These are phyloP conservation scores for Geotrichum candidum DNA, from an alignment of 1,139 yeast genomes.

Conservation along the genomic window DNA sequence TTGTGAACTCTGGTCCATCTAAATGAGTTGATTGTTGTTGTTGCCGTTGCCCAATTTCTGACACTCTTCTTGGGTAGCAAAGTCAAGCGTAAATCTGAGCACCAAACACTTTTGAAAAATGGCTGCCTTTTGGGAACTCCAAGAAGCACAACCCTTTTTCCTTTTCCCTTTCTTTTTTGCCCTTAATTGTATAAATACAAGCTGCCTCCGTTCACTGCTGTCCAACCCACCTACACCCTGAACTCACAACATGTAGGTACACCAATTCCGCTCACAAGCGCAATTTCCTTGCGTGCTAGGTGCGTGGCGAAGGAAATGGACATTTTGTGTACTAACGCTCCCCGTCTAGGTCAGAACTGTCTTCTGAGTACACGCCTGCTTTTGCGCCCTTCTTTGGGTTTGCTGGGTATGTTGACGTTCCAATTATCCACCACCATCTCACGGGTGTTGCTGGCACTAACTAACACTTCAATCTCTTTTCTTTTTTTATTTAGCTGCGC, in stretches of 20 bases:
- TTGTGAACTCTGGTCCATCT: not conserved
- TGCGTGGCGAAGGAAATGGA: not conserved
- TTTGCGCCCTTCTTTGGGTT: constrained; percentile 95
- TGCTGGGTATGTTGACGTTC: constrained; percentile 51
- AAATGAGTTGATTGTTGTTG: not conserved
- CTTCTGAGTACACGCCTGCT: constrained; percentile 61
- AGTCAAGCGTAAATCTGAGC: not conserved
- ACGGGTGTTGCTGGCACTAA: not conserved
- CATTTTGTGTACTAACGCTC: not conserved
- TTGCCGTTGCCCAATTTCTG: not conserved
- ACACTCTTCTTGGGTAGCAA: not conserved
- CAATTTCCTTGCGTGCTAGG: not conserved
- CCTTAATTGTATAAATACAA: not conserved
- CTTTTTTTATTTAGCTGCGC: constrained; percentile 49
- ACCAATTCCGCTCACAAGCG: not conserved
- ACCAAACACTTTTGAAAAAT: not conserved
- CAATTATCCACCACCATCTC: not conserved
- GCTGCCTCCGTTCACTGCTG: not conserved
- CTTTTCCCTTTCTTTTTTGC: not conserved
- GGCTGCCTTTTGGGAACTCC: not conserved
- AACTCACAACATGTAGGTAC: not conserved
- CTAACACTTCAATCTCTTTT: not conserved
- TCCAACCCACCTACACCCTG: not conserved
- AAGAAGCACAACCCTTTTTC: not conserved
- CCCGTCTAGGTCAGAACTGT: constrained; percentile 15